Percentiles rank a stretch among this genome's conserved stretches.
These are phyloP conservation scores for Jamesozyma rosinii DNA, from an alignment of 805 yeast species.

Conservation along the genomic window DNA sequence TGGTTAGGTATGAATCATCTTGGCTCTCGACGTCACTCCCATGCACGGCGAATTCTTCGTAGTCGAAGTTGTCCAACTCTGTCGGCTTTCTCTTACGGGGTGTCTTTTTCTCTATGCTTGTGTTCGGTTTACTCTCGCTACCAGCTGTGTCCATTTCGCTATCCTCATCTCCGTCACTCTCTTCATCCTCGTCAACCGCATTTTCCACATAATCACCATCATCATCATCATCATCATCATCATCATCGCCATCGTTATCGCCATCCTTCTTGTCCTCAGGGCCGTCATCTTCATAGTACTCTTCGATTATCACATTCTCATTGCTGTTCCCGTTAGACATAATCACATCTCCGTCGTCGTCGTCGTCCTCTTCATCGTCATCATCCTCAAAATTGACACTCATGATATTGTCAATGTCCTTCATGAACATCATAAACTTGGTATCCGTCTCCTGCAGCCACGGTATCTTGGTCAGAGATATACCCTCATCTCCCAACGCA, in stretches of 20 bases:
- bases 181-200: slow-evolving; percentile 10
- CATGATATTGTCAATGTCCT: slow-evolving; percentile 27
- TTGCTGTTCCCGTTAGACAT: background rate
- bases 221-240: slow-evolving; percentile 10
- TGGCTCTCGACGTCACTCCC: background rate
- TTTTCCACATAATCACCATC: slow-evolving; percentile 10
- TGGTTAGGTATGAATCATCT: slow-evolving; percentile 5
- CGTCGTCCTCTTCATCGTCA: slow-evolving; percentile 26
- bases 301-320: slow-evolving; percentile 5
- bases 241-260: slow-evolving; percentile 22
- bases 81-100: slow-evolving; percentile 23
- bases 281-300: slow-evolving; percentile 1
- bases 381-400: slow-evolving; percentile 27
- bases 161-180: slow-evolving; percentile 8
- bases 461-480: slow-evolving; percentile 22
- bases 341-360: slow-evolving; percentile 5
- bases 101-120: slow-evolving; percentile 6
- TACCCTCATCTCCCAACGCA: slow-evolving; percentile 14
- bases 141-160: slow-evolving; percentile 6
- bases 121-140: slow-evolving; percentile 5
- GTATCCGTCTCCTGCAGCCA: slow-evolving; percentile 21
- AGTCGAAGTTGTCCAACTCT: slow-evolving; percentile 25
- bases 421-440: slow-evolving; percentile 16
- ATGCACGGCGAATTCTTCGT: slow-evolving; percentile 9
- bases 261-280: background rate